A percentile compares a stretch with the other conserved stretches of the same genome.
Conservation (phyloP, 2,329 filamentous ascomycete genomes). For the Cordyceps militaris region DNA sequence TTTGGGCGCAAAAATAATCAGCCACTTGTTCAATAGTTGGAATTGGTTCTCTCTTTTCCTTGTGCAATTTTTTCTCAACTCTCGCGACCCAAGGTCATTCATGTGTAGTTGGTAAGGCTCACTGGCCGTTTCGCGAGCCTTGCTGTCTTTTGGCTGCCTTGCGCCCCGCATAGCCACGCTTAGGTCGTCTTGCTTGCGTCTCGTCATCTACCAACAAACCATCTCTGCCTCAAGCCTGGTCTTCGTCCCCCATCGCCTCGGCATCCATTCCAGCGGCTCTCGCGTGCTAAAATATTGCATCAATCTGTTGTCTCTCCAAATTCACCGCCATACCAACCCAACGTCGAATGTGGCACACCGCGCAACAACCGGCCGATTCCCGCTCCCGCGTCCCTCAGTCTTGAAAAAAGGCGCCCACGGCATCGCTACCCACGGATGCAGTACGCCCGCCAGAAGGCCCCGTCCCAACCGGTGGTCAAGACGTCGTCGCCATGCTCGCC, state of each 20-base stretch:
- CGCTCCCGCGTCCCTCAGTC: conserved; percentile 15
- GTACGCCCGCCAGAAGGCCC: conserved; percentile 27
- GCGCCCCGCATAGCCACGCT: conserved; percentile 4
- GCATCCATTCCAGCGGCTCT: not conserved
- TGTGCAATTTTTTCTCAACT: no score
- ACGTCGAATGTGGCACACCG: conserved; percentile 6
- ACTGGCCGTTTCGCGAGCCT: not conserved
- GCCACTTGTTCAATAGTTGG: not conserved
- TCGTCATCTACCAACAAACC: conserved; percentile 5
- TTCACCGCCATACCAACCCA: not conserved
- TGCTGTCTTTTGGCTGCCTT: conserved; percentile 9
- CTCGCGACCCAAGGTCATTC: not conserved
- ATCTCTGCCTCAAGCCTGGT: not conserved
- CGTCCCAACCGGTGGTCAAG: conserved; percentile 33
- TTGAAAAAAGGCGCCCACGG: not conserved
- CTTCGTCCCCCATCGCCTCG: not conserved
- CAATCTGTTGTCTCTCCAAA: not conserved
- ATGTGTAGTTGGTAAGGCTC: not conserved
- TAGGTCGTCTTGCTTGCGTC: not conserved
- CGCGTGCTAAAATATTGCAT: not conserved
- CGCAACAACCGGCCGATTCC: conserved; percentile 6
- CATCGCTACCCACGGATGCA: conserved; percentile 28
- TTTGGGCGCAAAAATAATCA: not conserved
- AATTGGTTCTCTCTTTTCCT: no score
- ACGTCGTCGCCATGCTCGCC: conserved; percentile 27